Evolutionary conservation across 495 filamentous ascomycete species (phyloP).

Genomic region (Xylaria scruposa): DNA sequence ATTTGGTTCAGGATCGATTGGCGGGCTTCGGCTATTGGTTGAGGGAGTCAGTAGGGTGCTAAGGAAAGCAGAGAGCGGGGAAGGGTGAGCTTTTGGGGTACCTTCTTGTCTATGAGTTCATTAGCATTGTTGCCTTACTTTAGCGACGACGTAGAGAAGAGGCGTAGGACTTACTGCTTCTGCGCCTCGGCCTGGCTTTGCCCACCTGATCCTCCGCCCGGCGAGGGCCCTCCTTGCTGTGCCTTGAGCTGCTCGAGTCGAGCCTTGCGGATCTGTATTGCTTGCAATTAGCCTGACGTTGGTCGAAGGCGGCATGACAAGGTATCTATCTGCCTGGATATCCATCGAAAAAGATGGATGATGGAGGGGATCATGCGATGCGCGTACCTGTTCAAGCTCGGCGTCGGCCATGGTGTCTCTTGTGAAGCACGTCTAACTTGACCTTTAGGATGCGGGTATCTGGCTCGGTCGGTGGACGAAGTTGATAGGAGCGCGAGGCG

Average conservation of each 20-base stretch:
- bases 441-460: background rate
- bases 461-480: background rate
- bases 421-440: background rate
- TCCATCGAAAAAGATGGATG: background rate
- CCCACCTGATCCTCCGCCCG: slow-evolving; percentile 55
- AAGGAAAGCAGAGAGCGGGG: slow-evolving; percentile 4
- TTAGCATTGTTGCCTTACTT: background rate
- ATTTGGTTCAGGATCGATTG: slow-evolving; percentile 85
- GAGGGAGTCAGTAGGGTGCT: slow-evolving; percentile 15
- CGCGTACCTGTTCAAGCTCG: slow-evolving; percentile 77
- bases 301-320: background rate
- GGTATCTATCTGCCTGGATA: background rate
- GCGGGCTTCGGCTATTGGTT: slow-evolving; percentile 66
- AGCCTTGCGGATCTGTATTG: slow-evolving; percentile 77
- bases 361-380: background rate
- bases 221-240: slow-evolving; percentile 59
- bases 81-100: background rate
- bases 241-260: slow-evolving; percentile 90
- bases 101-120: slow-evolving; percentile 20
- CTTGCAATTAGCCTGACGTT: slow-evolving; percentile 17
- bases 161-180: slow-evolving; percentile 60
- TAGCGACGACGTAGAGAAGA: background rate
- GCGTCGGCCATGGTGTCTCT: slow-evolving; percentile 71
- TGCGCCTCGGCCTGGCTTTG: slow-evolving; percentile 64
- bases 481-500: background rate